Percentiles rank a stretch among this genome's conserved stretches.
Conservation (phyloP, 2,329 filamentous ascomycete species). For the Akanthomyces dipterigenus region DNA sequence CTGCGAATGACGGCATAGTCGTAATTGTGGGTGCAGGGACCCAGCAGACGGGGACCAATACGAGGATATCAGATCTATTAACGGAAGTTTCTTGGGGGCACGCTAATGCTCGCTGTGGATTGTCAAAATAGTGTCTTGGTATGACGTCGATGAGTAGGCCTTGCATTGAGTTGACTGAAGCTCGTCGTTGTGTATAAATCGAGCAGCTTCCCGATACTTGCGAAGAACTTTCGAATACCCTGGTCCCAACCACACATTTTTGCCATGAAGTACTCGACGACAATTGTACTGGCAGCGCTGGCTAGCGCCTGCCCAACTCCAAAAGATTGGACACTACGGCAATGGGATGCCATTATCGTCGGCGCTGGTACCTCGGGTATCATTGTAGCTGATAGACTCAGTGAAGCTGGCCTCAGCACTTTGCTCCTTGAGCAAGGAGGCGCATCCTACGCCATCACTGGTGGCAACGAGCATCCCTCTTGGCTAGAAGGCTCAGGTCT, state of each 20-base stretch:
- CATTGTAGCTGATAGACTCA: constrained; percentile 43
- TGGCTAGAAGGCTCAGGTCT: constrained; percentile 43
- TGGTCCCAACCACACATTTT: not conserved
- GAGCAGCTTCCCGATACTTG: not conserved
- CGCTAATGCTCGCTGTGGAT: not conserved
- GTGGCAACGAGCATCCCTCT: constrained; percentile 37
- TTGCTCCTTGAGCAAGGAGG: constrained; percentile 46
- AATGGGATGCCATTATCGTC: constrained; percentile 32
- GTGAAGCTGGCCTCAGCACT: constrained; percentile 44
- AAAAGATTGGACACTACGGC: constrained; percentile 13
- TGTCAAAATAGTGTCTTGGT: not conserved
- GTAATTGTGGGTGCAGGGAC: constrained; percentile 9
- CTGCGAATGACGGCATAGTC: constrained; percentile 2
- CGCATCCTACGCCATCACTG: constrained; percentile 41
- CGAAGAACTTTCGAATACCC: not conserved
- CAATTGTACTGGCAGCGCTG: not conserved
- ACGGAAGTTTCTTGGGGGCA: not conserved
- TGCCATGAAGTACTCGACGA: not conserved
- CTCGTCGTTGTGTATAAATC: constrained; percentile 3
- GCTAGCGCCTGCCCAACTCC: constrained; percentile 9
- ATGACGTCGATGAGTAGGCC: not conserved
- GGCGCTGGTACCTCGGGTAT: constrained; percentile 48
- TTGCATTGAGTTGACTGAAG: not conserved
- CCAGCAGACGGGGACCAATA: constrained; percentile 2
- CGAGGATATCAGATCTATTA: constrained; percentile 3